Evolutionary conservation across 1,139 yeast genomes (phyloP).

Genomic region (Trichomonascaceae sp.): DNA sequence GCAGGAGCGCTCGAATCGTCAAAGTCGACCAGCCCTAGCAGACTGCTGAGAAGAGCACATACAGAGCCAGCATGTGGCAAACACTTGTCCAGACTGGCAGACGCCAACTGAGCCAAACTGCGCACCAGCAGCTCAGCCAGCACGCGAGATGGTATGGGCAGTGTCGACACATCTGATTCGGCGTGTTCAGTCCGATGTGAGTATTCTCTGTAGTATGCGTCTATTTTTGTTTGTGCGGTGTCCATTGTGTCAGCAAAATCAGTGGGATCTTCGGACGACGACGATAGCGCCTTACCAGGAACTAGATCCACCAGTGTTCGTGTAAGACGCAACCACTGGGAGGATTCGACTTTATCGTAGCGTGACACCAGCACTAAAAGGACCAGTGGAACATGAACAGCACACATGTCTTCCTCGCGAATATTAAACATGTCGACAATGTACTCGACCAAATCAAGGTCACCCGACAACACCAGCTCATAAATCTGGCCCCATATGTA

Average conservation of each 20-base stretch:
- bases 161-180: background rate
- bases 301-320: constrained; percentile 34
- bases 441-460: constrained; percentile 40
- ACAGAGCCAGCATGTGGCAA: background rate
- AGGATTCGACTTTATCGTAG: too few species aligned
- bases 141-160: background rate
- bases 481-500: constrained; percentile 62
- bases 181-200: background rate
- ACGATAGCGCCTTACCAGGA: constrained; percentile 44
- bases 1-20: too few species aligned
- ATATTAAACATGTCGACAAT: constrained; percentile 55
- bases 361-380: constrained; percentile 35
- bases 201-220: background rate
- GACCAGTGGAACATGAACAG: constrained; percentile 61
- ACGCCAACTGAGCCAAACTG: constrained; percentile 24
- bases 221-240: background rate
- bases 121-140: background rate
- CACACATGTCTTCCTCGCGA: constrained; percentile 76
- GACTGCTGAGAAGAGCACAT: background rate
- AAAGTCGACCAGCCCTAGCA: background rate
- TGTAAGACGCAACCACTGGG: too few species aligned
- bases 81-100: background rate
- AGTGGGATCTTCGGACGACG: constrained; percentile 32
- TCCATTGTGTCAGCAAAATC: constrained; percentile 12
- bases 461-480: constrained; percentile 22